Base-by-base conservation (phyloP, 2,329 filamentous ascomycete species). In the Penicillium hesseltinei region DNA sequence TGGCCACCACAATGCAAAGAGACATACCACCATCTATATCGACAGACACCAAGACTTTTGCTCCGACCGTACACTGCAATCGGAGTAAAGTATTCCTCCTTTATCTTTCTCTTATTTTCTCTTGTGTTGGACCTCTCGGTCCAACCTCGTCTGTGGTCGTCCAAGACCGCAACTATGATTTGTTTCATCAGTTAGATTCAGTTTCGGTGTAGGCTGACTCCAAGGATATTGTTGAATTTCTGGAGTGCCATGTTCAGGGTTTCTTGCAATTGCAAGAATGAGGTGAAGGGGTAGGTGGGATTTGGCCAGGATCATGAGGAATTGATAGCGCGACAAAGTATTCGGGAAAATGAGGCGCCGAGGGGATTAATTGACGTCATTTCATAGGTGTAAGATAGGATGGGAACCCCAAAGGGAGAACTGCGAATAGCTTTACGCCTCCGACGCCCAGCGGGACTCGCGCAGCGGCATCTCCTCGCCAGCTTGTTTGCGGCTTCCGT, bases 391-490 rank as follows among this genome's bases (percentile, higher is more conserved):
- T 9, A 48, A 19, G 15, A 49, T 35, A 43, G 33, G 29, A 29
- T 58, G 21, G 25, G 11, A 19, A 19, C 23, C 13, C 13, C 0
- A 33, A 31, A 23, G 8, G 11, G 42, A 23, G n/a, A 35, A 43
- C 4, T n/a, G 3, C 8, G 27, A 33, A 33, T 23, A n/a, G 19
- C 23, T 31, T 64, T 64, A 72, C 46, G 65, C 71, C 59, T 83
- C 81, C 69, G 88, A 81, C 29, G 87, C 85, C 93, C 93, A 97
- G 66, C 90, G 83, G 73, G 82, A 81, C 76, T 97, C 93, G 52
- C 93, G 82, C 54, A 94, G 72, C 1, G 90, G 84, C 77, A 87
- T 82, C 60, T 89, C 84, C 63, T 82, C 80, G 1, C 80, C 81
- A 36, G 78, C 72, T 45, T 73, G 67, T 48, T 75, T 73, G 46